A percentile compares a stretch with the other conserved stretches of the same genome.
These are phyloP conservation scores for Hemileccinum impolitum DNA, from an alignment of 768 basidiomycete genomes.

Conservation along the genomic window DNA sequence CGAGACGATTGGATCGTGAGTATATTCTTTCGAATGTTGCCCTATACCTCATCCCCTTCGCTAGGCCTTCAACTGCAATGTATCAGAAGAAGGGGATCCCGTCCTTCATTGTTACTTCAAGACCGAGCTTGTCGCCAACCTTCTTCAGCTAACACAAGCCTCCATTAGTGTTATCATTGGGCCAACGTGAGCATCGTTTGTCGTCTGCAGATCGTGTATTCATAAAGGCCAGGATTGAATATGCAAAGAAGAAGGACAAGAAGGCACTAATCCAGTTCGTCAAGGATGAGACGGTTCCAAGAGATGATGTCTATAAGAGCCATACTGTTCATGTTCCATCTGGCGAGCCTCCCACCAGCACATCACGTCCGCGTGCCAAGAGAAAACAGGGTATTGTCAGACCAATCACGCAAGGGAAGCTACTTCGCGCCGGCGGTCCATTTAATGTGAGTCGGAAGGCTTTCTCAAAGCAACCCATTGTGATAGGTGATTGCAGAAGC, in stretches of 20 bases:
- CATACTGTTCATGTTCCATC: slow-evolving; percentile 84
- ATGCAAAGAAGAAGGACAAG: slow-evolving; percentile 97
- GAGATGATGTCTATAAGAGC: slow-evolving; percentile 89
- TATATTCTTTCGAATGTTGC: background rate
- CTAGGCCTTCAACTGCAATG: slow-evolving; percentile 73
- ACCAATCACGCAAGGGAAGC: slow-evolving; percentile 82
- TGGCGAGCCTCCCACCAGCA: slow-evolving; percentile 80
- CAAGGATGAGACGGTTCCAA: slow-evolving; percentile 81
- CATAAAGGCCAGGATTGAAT: slow-evolving; percentile 63
- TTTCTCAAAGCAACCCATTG: background rate
- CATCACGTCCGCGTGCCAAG: slow-evolving; percentile 80
- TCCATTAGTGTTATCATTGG: slow-evolving; percentile 69
- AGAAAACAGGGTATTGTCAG: slow-evolving; percentile 83
- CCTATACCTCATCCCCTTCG: slow-evolving; percentile 7
- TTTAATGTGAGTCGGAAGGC: slow-evolving; percentile 43
- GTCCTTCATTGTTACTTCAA: slow-evolving; percentile 91
- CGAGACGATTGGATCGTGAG: slow-evolving; percentile 94
- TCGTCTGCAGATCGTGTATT: slow-evolving; percentile 4
- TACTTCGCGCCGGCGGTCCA: slow-evolving; percentile 74
- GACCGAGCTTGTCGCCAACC: slow-evolving; percentile 84
- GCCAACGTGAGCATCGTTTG: slow-evolving; percentile 60
- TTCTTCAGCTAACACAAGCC: slow-evolving; percentile 78
- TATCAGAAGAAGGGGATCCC: slow-evolving; percentile 92
- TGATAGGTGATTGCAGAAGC: slow-evolving; percentile 39
- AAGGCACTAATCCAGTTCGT: slow-evolving; percentile 79